Conservation (phyloP, 2,329 filamentous ascomycete genomes). For the Fusarium circinatum region DNA sequence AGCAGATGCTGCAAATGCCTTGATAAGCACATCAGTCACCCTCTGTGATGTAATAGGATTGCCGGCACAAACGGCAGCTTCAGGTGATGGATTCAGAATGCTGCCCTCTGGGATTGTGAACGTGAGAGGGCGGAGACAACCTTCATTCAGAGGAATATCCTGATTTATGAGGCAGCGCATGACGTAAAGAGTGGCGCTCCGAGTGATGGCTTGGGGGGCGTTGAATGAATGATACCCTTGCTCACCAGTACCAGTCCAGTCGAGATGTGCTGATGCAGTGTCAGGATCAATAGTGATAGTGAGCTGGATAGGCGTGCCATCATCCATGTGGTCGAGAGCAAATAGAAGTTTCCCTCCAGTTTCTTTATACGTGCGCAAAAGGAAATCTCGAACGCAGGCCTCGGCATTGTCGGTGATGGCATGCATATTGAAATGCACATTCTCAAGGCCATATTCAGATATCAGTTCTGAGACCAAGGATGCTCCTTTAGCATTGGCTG, state of each 20-base stretch:
- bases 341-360: not conserved
- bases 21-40: constrained; percentile 56
- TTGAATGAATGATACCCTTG: constrained; percentile 74
- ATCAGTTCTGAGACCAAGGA: not conserved
- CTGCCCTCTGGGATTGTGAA: constrained; percentile 77
- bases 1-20: constrained; percentile 80
- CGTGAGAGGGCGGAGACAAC: constrained; percentile 78
- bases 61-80: constrained; percentile 81
- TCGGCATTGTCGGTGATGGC: not conserved
- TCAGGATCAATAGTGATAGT: too few relatives aligned
- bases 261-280: too few relatives aligned
- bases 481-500: constrained; percentile 80
- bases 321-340: constrained; percentile 81
- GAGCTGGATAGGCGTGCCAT: constrained; percentile 71
- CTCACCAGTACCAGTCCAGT: constrained; percentile 78
- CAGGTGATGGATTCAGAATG: constrained; percentile 77
- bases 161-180: constrained; percentile 81
- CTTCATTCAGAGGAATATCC: constrained; percentile 85
- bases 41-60: constrained; percentile 63
- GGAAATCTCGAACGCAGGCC: not conserved
- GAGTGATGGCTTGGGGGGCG: constrained; percentile 81
- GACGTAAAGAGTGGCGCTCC: constrained; percentile 85
- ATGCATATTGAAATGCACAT: not conserved
- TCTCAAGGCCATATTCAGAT: not conserved
- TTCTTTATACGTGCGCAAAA: not conserved